Conservation (phyloP, 352 stramenopile species). For the Pythium oligandrum region DNA sequence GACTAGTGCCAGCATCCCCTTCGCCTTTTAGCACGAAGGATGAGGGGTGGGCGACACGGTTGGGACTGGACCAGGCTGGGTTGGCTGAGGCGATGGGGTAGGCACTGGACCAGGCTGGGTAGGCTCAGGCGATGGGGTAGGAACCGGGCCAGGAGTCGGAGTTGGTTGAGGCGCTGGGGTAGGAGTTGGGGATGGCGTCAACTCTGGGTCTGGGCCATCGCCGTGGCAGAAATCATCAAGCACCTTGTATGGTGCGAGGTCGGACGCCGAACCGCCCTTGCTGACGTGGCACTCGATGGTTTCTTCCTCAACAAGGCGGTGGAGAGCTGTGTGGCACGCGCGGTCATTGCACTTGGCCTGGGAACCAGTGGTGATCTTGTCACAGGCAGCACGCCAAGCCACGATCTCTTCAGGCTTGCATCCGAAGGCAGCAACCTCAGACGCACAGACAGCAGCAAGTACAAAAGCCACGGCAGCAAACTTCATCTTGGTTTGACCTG, state of each 20-base stretch:
- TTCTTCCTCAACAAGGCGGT: too few relatives aligned
- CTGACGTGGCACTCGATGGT: too few relatives aligned
- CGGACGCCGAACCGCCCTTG: too few relatives aligned
- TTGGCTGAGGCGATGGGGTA: neutral
- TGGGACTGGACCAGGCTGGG: too few relatives aligned
- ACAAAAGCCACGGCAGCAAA: slow-evolving; percentile 3
- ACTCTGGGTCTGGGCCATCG: slow-evolving; percentile 5
- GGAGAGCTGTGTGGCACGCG: too few relatives aligned
- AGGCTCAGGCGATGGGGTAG: neutral
- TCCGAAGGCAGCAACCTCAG: slow-evolving; percentile 7
- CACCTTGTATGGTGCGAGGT: slow-evolving; percentile 21
- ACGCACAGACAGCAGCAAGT: too few relatives aligned
- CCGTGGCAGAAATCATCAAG: slow-evolving; percentile 32
- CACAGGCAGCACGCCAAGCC: slow-evolving; percentile 3
- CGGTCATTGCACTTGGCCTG: too few relatives aligned
- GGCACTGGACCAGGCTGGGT: neutral
- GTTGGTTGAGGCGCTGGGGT: slow-evolving; percentile 20
- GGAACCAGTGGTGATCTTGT: neutral
- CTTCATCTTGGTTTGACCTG: slow-evolving; percentile 19
- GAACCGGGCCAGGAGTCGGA: neutral
- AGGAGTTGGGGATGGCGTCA: too few relatives aligned
- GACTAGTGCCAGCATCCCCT: too few relatives aligned
- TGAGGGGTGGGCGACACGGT: too few relatives aligned
- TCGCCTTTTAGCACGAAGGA: too few relatives aligned
- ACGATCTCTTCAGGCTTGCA: slow-evolving; percentile 15